A percentile compares a stretch with the other conserved stretches of the same genome.
These are phyloP conservation scores for Solanum commersonii DNA, from an alignment of 257 asterid species.

Conservation along the genomic window DNA sequence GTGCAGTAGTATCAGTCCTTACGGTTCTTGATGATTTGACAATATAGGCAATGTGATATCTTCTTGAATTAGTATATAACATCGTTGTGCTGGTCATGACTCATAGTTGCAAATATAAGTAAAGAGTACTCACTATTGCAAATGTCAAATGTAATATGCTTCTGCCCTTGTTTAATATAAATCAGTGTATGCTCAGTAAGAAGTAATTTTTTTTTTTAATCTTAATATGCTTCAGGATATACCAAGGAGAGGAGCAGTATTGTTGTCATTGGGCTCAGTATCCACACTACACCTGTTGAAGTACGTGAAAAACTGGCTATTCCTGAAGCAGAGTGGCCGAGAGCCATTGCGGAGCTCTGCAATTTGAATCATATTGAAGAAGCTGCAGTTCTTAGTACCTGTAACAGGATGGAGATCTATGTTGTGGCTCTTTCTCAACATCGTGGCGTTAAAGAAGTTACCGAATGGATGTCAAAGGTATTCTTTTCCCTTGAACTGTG, in stretches of 20 bases:
- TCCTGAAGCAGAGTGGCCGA: slow-evolving; percentile 96
- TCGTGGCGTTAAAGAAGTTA: slow-evolving; percentile 92
- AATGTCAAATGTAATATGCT: not conserved
- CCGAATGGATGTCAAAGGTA: slow-evolving; percentile 98
- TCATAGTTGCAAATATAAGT: not conserved
- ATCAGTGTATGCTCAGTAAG: not conserved
- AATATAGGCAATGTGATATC: not conserved
- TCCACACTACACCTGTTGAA: slow-evolving; percentile 86
- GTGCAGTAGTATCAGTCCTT: not conserved
- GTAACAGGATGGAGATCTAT: slow-evolving; percentile 91
- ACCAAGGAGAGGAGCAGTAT: slow-evolving; percentile 88
- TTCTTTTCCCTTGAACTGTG: not conserved
- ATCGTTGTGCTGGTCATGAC: not conserved
- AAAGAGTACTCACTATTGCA: not conserved
- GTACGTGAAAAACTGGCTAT: slow-evolving; percentile 89
- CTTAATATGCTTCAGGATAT: slow-evolving; percentile 42
- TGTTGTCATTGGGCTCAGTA: slow-evolving; percentile 75
- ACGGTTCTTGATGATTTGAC: not conserved
- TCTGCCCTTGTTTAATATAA: not conserved
- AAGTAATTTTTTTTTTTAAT: not conserved
- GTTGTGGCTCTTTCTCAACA: slow-evolving; percentile 91
- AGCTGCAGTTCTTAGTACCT: slow-evolving; percentile 95
- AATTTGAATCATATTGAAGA: slow-evolving; percentile 87
- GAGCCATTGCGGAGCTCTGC: slow-evolving; percentile 79
- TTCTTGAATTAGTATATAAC: not conserved